A percentile compares a stretch with the other conserved stretches of the same genome.
Conservation (phyloP, 2,329 filamentous ascomycete species). For the Rutstroemia sydowiana region DNA sequence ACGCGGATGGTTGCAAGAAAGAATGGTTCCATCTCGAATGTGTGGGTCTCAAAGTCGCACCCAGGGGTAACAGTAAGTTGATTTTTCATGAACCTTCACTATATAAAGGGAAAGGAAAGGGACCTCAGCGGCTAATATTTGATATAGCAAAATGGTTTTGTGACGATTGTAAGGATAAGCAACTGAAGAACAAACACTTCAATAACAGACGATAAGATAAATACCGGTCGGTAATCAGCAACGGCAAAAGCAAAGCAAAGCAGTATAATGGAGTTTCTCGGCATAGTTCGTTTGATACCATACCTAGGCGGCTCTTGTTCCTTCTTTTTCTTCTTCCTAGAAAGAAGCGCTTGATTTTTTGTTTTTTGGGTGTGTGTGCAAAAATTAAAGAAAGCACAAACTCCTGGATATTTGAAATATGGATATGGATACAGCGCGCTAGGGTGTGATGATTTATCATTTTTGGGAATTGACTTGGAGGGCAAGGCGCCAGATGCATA, state of each 20-base stretch:
- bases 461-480: neutral
- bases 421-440: neutral
- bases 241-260: neutral
- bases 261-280: slow-evolving; percentile 7
- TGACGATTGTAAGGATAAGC: slow-evolving; percentile 28
- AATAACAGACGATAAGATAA: slow-evolving; percentile 20
- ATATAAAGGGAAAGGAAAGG: neutral
- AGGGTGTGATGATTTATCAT: neutral
- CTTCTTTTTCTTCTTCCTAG: too few relatives aligned
- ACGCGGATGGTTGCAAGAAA: slow-evolving; percentile 62
- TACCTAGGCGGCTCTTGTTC: slow-evolving; percentile 1
- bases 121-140: neutral
- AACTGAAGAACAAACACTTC: slow-evolving; percentile 22
- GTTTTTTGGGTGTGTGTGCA: neutral
- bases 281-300: slow-evolving; percentile 1
- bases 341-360: too few relatives aligned
- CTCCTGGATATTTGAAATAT: slow-evolving; percentile 6
- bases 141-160: slow-evolving; percentile 29
- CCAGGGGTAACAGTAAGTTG: slow-evolving; percentile 45
- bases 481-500: neutral
- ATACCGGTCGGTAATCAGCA: neutral
- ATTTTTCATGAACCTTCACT: neutral
- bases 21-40: slow-evolving; percentile 84
- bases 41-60: slow-evolving; percentile 70
- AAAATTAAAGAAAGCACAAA: neutral